Evolutionary conservation across 306 rosid genomes (phyloP).

Genomic region (Sicyos baderoa): DNA sequence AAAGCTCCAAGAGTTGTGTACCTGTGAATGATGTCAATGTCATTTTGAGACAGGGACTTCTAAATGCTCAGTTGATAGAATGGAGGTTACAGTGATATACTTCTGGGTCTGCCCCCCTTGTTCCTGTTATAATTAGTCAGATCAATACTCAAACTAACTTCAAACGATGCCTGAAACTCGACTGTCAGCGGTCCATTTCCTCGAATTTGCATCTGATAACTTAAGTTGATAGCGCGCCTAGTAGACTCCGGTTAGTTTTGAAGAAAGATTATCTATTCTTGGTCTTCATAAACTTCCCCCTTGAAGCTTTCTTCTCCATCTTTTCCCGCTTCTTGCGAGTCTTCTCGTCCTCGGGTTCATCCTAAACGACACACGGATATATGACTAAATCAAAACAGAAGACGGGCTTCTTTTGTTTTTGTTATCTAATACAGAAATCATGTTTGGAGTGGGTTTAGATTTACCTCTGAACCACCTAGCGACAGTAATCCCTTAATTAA

Average conservation of each 20-base stretch:
- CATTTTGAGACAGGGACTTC: slow-evolving; percentile 2
- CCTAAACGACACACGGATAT: slow-evolving; percentile 37
- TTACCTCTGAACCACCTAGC: slow-evolving; percentile 64
- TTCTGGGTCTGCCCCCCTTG: background rate
- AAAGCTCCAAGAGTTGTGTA: slow-evolving; percentile 11
- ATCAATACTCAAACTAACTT: background rate
- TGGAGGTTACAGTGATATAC: slow-evolving; percentile 3
- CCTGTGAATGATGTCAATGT: background rate
- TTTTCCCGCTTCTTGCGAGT: slow-evolving; percentile 89
- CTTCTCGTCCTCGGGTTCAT: slow-evolving; percentile 70
- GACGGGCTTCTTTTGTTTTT: background rate
- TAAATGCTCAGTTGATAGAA: background rate
- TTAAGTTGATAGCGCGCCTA: background rate
- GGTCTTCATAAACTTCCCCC: slow-evolving; percentile 60
- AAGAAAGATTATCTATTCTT: slow-evolving; percentile 45
- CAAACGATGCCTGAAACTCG: background rate
- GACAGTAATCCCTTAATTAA: slow-evolving; percentile 62
- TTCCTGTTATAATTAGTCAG: slow-evolving; percentile 4
- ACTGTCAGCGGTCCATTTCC: background rate
- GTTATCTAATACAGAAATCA: no score
- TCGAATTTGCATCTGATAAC: background rate
- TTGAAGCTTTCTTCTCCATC: slow-evolving; percentile 86
- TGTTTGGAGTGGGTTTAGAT: background rate
- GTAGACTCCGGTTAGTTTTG: background rate
- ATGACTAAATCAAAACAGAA: slow-evolving; percentile 14